Evolutionary conservation across 306 rosid genomes (phyloP).

Genomic region (Corylus avellana): DNA sequence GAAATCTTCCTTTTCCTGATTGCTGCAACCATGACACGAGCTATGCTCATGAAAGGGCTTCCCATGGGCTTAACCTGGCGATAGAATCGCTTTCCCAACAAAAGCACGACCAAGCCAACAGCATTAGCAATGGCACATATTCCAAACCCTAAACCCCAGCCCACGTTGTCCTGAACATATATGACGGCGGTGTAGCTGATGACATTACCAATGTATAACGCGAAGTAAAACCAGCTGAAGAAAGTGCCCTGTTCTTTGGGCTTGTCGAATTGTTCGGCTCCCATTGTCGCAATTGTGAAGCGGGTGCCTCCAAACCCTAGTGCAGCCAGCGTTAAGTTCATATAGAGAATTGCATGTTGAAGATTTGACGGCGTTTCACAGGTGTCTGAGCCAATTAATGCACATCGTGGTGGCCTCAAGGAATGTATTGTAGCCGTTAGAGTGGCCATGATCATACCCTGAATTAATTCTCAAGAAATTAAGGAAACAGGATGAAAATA

Average conservation of each 20-base stretch:
- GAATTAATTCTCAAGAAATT: neutral
- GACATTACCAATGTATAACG: slow-evolving; percentile 28
- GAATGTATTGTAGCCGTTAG: slow-evolving; percentile 28
- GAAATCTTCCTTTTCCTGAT: slow-evolving; percentile 18
- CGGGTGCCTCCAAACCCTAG: slow-evolving; percentile 46
- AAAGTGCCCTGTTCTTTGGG: slow-evolving; percentile 24
- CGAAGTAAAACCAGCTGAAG: slow-evolving; percentile 24
- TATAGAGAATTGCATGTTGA: slow-evolving; percentile 35
- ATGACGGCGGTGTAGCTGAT: slow-evolving; percentile 31
- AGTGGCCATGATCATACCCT: slow-evolving; percentile 38
- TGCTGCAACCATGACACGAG: slow-evolving; percentile 40
- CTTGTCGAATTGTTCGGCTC: slow-evolving; percentile 39
- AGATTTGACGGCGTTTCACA: slow-evolving; percentile 36
- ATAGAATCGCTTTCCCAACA: slow-evolving; percentile 37
- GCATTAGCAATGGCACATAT: slow-evolving; percentile 14
- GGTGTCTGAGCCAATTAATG: neutral
- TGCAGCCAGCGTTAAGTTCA: slow-evolving; percentile 26
- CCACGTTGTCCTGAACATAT: slow-evolving; percentile 41
- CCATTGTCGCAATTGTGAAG: slow-evolving; percentile 45
- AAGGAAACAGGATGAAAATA: neutral
- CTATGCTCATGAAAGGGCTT: slow-evolving; percentile 40
- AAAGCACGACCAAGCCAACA: slow-evolving; percentile 15
- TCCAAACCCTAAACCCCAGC: slow-evolving; percentile 47
- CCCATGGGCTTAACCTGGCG: slow-evolving; percentile 35
- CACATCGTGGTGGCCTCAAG: slow-evolving; percentile 35